Evolutionary conservation across 768 basidiomycete species (phyloP).

Genomic region (Termitomyces eurrhizus): DNA sequence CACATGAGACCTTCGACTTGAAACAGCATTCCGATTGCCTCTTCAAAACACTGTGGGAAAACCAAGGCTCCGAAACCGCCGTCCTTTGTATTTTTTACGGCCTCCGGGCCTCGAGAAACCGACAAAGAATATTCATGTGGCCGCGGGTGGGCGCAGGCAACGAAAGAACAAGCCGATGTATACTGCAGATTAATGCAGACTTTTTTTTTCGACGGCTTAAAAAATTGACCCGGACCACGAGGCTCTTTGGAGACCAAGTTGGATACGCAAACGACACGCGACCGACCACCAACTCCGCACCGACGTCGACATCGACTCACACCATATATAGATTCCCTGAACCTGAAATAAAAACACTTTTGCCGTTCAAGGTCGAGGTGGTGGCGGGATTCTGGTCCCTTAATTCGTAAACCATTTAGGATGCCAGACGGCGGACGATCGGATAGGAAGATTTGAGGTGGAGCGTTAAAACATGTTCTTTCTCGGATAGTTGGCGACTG

Average conservation of each 20-base stretch:
- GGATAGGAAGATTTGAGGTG: neutral
- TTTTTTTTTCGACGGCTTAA: neutral
- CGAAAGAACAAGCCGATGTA: neutral
- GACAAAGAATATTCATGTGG: conserved; percentile 3
- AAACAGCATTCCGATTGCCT: conserved; percentile 3
- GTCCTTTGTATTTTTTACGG: neutral
- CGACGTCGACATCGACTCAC: conserved; percentile 3
- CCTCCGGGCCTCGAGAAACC: neutral
- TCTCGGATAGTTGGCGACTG: neutral
- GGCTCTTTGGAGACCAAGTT: neutral
- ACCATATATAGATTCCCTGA: conserved; percentile 1
- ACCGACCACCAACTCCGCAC: neutral
- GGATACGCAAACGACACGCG: neutral
- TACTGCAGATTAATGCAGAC: neutral
- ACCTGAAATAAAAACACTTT: conserved; percentile 5
- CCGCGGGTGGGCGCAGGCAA: neutral
- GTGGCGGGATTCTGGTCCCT: conserved; percentile 2
- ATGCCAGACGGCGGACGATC: conserved; percentile 2
- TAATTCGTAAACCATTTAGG: neutral
- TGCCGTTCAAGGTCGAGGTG: neutral
- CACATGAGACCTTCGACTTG: neutral
- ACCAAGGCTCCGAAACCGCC: neutral
- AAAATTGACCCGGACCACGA: conserved; percentile 4
- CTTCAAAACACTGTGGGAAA: conserved; percentile 2
- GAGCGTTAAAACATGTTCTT: neutral